Evolutionary conservation across 352 stramenopile species (phyloP), one percentile per base, ranked within the genome.

Genomic region (Pythium grandisporangium): DNA sequence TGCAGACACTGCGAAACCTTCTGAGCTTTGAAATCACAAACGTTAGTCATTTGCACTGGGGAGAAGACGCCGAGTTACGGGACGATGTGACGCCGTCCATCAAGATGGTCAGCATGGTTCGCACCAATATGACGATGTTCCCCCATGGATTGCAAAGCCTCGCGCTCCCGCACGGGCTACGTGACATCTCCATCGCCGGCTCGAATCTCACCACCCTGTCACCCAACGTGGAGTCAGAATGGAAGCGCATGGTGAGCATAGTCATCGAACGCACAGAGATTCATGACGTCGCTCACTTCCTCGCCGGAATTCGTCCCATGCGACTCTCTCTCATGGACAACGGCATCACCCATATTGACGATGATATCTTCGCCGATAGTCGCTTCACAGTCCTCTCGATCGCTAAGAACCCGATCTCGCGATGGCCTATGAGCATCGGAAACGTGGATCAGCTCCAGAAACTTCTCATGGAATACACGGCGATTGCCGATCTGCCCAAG

Each of bases 11-110:
- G 2, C 1, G 14, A 6, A 45, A 52, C 20, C 6, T 61, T 0
- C 23, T 61, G 6, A 16, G 30, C 1, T 25, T 61, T 6, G 52
- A 61, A 21, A 30, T 61, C n/a, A 43, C 20, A 24, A 61, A 61
- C 25, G 30, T 19, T 10, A 61, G 45, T n/a, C 19, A 48, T 4
- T 39, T 55, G 1, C 11, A 44, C 5, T 58, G 51, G 51, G 33
- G 44, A 1, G 11, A 11, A 5, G 23, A 41, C 10, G 51, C 51
- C 12, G 51, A 42, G 19, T 23, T 61, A 3, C 16, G 33, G 1
- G 3, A 40, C 11, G 19, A 12, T 1, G 44, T 35, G 13, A 42
- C 42, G 22, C 11, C 23, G 2, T 17, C 32, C 19, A 24, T 58
- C 5, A 23, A 48, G 19, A 52, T 46, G 6, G 35, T 57, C 11